phyloP scores from a whole-genome alignment of 1,284 basidiomycete species.

The Apiotrichum mycotoxinovorans region DNA sequence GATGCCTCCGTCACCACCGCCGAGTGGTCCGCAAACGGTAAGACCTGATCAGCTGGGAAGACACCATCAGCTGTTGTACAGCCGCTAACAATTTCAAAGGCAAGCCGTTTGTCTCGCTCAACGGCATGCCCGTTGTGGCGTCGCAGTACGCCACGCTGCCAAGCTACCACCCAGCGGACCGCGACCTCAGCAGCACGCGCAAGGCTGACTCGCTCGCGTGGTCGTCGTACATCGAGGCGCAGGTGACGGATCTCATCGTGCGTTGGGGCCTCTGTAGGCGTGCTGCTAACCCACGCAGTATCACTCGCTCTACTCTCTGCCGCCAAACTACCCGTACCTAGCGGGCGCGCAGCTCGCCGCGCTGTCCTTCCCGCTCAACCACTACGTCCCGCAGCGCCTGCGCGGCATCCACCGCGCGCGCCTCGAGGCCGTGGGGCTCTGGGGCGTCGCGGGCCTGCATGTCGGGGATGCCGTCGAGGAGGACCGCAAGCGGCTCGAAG shows the following conservation, averaged over 20 bases:
- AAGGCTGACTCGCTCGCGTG: slow-evolving; percentile 37
- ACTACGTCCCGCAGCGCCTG: slow-evolving; percentile 43
- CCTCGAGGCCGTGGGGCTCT: slow-evolving; percentile 39
- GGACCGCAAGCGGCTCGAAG: slow-evolving; percentile 30
- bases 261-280: no score
- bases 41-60: background rate
- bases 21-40: slow-evolving; percentile 31
- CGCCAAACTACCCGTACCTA: slow-evolving; percentile 37
- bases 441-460: slow-evolving; percentile 37
- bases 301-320: slow-evolving; percentile 44
- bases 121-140: slow-evolving; percentile 16
- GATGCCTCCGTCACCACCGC: slow-evolving; percentile 23
- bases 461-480: slow-evolving; percentile 30
- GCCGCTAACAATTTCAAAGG: slow-evolving; percentile 27
- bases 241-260: slow-evolving; percentile 42
- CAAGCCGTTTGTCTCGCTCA: slow-evolving; percentile 32
- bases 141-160: slow-evolving; percentile 28
- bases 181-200: slow-evolving; percentile 27
- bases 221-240: slow-evolving; percentile 42
- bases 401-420: slow-evolving; percentile 33
- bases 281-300: no score
- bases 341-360: slow-evolving; percentile 30
- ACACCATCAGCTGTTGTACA: no score
- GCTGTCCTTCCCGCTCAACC: slow-evolving; percentile 35
- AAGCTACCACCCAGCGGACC: slow-evolving; percentile 30